Conservation (phyloP, 805 yeast species). For the Saccharomycopsis vini region DNA sequence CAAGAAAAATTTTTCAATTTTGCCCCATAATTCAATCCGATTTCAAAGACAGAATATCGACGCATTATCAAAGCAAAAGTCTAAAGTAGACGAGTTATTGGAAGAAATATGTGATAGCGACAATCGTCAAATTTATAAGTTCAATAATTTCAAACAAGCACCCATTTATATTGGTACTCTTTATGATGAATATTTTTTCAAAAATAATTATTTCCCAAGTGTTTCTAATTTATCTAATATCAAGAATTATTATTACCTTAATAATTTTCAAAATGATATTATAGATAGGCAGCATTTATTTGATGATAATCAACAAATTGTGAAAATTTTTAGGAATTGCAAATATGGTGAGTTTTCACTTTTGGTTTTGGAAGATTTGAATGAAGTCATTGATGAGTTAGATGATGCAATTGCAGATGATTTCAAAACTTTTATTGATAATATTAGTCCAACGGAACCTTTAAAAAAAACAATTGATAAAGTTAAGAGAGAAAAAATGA, state of each 20-base stretch:
- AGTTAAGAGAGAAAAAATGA: too few relatives aligned
- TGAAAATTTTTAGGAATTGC: constrained; percentile 12
- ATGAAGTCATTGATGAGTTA: constrained; percentile 6
- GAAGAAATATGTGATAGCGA: not conserved
- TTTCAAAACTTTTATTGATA: constrained; percentile 12
- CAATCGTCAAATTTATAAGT: not conserved
- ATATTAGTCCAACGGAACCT: constrained; percentile 13
- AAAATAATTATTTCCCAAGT: constrained; percentile 14
- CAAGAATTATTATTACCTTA: constrained; percentile 14
- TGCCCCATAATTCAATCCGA: constrained; percentile 38
- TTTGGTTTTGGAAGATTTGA: constrained; percentile 12
- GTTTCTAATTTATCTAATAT: constrained; percentile 14
- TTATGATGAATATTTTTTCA: constrained; percentile 16
- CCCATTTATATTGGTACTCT: constrained; percentile 13
- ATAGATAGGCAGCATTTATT: not conserved
- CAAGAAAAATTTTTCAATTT: constrained; percentile 44
- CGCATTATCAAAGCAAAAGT: constrained; percentile 30
- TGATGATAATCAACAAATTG: constrained; percentile 6
- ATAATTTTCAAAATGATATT: constrained; percentile 9
- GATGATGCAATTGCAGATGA: constrained; percentile 6
- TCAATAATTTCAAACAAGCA: constrained; percentile 1
- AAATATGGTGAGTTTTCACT: constrained; percentile 6
- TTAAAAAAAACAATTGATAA: constrained; percentile 10
- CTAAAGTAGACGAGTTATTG: not conserved
- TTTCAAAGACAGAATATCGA: constrained; percentile 24